A percentile compares a stretch with the other conserved stretches of the same genome.
phyloP scores from a whole-genome alignment of 1,139 yeast genomes.

The Entelexis sorbosivorans region DNA sequence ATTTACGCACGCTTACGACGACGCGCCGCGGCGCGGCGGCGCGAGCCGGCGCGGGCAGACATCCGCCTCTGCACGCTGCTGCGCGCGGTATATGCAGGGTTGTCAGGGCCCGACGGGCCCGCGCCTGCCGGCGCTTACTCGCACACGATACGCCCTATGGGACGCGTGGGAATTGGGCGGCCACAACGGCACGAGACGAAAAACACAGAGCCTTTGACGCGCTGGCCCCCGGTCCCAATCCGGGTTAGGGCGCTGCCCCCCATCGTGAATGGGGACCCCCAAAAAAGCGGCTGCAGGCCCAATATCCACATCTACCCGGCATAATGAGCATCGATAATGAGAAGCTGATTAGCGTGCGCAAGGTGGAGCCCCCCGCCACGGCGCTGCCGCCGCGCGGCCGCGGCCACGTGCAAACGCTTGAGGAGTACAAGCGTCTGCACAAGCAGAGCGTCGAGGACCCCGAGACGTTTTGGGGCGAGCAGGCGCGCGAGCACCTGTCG shows the following conservation, averaged over 20 bases:
- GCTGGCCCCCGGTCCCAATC: background rate
- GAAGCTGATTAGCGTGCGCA: conserved; percentile 23
- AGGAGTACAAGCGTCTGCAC: conserved; percentile 67
- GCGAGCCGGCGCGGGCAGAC: background rate
- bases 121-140: too few species aligned
- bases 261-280: conserved; percentile 2
- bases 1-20: background rate
- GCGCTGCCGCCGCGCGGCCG: conserved; percentile 20
- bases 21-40: background rate
- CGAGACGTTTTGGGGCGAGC: conserved; percentile 68
- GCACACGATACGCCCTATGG: background rate
- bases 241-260: conserved; percentile 5
- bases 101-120: background rate
- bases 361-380: conserved; percentile 23
- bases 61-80: too few species aligned
- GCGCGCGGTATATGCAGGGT: too few species aligned
- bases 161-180: background rate
- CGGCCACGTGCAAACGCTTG: conserved; percentile 37
- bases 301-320: background rate
- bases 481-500: conserved; percentile 63
- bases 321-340: conserved; percentile 24
- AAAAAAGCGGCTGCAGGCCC: background rate
- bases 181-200: too few species aligned
- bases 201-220: too few species aligned
- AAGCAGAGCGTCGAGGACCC: conserved; percentile 71